A percentile compares a stretch with the other conserved stretches of the same genome.
phyloP scores from a whole-genome alignment of 169 alveolate genomes.

The Cyclospora cayetanensis region DNA sequence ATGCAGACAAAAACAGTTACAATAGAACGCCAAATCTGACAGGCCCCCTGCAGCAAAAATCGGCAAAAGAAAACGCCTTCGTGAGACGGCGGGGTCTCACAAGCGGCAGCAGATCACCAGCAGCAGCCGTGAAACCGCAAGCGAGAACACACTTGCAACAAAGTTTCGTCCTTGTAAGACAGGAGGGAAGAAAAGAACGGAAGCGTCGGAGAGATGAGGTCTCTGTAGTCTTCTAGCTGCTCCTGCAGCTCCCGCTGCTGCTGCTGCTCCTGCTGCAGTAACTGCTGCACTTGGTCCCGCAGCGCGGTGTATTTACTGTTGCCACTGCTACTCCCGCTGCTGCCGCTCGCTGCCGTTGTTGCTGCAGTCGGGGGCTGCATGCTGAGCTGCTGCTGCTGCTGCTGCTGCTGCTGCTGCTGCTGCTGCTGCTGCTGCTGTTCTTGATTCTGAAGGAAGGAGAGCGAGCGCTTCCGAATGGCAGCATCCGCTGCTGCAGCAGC shows the following conservation, averaged over 20 bases:
- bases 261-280: constrained; percentile 49
- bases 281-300: constrained; percentile 23
- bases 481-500: constrained; percentile 58
- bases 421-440: constrained; percentile 1
- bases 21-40: constrained; percentile 39
- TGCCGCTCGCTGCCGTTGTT: background rate
- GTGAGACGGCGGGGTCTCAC: too few relatives aligned
- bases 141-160: constrained; percentile 33
- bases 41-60: constrained; percentile 18
- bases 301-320: background rate
- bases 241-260: constrained; percentile 13
- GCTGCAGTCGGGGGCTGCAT: background rate
- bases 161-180: constrained; percentile 58
- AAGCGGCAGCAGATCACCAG: background rate
- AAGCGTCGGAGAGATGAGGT: constrained; percentile 39
- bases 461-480: background rate
- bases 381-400: background rate
- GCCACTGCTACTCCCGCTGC: background rate
- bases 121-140: background rate
- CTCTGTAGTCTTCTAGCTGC: constrained; percentile 32
- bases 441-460: background rate
- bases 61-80: background rate
- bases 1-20: constrained; percentile 9
- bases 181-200: constrained; percentile 56
- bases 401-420: constrained; percentile 32